Conservation (phyloP, 73 alveolate genomes). For the Paraurostyla sp. region DNA sequence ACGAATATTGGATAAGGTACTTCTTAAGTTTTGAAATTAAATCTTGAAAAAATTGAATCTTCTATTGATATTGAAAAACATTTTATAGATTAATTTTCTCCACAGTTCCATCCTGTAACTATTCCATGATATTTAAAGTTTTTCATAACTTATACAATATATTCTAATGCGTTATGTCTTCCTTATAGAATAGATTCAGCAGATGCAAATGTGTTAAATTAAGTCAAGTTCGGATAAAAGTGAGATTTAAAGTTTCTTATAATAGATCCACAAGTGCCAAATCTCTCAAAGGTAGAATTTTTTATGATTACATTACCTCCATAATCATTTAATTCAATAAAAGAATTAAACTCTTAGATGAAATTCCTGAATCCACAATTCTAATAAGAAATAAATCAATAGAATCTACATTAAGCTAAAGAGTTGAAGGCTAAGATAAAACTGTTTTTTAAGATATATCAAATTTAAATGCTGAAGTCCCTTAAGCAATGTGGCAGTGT, state of each 20-base stretch:
- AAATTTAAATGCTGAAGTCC: not conserved
- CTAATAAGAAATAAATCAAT: not conserved
- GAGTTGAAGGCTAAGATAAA: not conserved
- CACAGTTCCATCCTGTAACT: not conserved
- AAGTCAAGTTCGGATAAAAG: not conserved
- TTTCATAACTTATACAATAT: too few relatives aligned
- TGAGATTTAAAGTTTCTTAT: constrained; percentile 2
- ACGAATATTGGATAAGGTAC: constrained; percentile 7
- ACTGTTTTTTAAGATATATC: not conserved
- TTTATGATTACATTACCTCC: not conserved
- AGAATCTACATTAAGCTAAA: not conserved
- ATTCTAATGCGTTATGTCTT: not conserved
- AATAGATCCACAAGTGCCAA: constrained; percentile 45
- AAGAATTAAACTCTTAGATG: constrained; percentile 30
- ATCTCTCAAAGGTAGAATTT: not conserved
- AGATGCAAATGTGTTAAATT: not conserved
- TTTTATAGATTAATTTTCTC: not conserved
- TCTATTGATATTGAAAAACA: not conserved
- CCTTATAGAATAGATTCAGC: too few relatives aligned
- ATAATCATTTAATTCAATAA: constrained; percentile 23
- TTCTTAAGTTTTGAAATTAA: not conserved
- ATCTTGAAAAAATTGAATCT: not conserved
- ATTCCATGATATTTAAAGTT: too few relatives aligned
- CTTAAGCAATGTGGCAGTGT: not conserved
- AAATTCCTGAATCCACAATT: constrained; percentile 13